A percentile compares a stretch with the other conserved stretches of the same genome.
Conservation (phyloP, 192 early-diverging fungal species). For the Coemansia interrupta region DNA sequence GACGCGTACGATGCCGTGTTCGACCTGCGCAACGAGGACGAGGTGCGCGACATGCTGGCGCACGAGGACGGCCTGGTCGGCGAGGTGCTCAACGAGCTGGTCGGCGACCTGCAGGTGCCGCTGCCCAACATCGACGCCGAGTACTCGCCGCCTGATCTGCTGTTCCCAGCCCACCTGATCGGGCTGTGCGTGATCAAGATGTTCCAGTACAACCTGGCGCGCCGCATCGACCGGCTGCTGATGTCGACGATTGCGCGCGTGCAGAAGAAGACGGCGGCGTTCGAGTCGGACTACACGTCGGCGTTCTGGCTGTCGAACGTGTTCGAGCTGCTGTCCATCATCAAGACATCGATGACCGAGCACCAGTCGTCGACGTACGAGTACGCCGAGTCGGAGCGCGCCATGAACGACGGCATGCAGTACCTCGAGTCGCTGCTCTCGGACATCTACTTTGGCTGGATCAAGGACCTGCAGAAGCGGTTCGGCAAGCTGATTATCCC, state of each 20-base stretch:
- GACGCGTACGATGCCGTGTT: background rate
- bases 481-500: slow-evolving; percentile 93
- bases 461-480: slow-evolving; percentile 95
- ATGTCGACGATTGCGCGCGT: slow-evolving; percentile 82
- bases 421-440: slow-evolving; percentile 88
- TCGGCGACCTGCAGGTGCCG: slow-evolving; percentile 86
- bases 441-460: slow-evolving; percentile 97
- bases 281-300: slow-evolving; percentile 57
- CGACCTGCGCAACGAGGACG: slow-evolving; percentile 37
- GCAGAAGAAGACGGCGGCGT: slow-evolving; percentile 66
- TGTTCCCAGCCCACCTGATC: slow-evolving; percentile 94
- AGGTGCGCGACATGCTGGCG: slow-evolving; percentile 53
- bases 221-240: slow-evolving; percentile 78
- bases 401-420: slow-evolving; percentile 81
- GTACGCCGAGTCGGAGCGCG: slow-evolving; percentile 67
- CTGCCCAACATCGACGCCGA: slow-evolving; percentile 75
- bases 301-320: slow-evolving; percentile 98
- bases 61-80: slow-evolving; percentile 64
- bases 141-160: slow-evolving; percentile 64
- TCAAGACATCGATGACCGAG: slow-evolving; percentile 71
- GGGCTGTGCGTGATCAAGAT: slow-evolving; percentile 81
- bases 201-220: slow-evolving; percentile 77
- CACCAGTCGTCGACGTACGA: slow-evolving; percentile 61
- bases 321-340: slow-evolving; percentile 89
- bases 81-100: slow-evolving; percentile 86